These are phyloP conservation scores for Phaseolus lunatus DNA, from an alignment of 306 rosid species.

Conservation along the genomic window DNA sequence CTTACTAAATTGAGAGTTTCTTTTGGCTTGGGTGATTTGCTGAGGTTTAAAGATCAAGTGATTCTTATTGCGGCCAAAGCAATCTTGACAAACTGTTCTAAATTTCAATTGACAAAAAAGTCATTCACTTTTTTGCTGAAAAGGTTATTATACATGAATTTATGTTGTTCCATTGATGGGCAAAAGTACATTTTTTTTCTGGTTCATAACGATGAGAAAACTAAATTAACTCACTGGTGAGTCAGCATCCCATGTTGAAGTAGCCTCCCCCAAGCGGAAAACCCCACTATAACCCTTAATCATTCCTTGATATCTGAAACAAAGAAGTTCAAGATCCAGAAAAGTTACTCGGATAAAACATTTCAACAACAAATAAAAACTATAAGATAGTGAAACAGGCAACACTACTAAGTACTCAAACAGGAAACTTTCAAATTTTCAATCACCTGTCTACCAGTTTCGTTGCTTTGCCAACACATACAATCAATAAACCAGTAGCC, in stretches of 20 bases:
- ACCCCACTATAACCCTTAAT: slow-evolving; percentile 91
- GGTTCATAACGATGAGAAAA: slow-evolving; percentile 30
- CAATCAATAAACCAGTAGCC: slow-evolving; percentile 97
- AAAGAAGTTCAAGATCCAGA: slow-evolving; percentile 41
- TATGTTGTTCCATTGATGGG: slow-evolving; percentile 18
- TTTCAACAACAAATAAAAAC: slow-evolving; percentile 30
- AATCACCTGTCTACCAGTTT: slow-evolving; percentile 80
- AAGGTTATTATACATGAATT: not conserved
- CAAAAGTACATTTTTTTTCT: slow-evolving; percentile 20
- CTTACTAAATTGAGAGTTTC: not conserved
- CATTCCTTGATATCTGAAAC: slow-evolving; percentile 93
- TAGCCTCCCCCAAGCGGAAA: slow-evolving; percentile 97
- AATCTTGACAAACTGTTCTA: not conserved
- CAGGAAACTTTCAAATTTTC: slow-evolving; percentile 25
- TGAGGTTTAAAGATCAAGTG: not conserved
- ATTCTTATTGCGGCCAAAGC: not conserved
- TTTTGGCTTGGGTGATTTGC: not conserved
- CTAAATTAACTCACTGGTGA: slow-evolving; percentile 73
- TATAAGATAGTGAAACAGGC: slow-evolving; percentile 13
- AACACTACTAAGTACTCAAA: slow-evolving; percentile 24
- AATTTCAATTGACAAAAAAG: not conserved
- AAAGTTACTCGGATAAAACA: slow-evolving; percentile 23
- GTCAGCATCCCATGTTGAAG: slow-evolving; percentile 99
- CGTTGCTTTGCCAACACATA: slow-evolving; percentile 96
- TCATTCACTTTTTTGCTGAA: not conserved